Evolutionary conservation across 2,329 filamentous ascomycete genomes (phyloP).

Genomic region (Talaromyces sp.): DNA sequence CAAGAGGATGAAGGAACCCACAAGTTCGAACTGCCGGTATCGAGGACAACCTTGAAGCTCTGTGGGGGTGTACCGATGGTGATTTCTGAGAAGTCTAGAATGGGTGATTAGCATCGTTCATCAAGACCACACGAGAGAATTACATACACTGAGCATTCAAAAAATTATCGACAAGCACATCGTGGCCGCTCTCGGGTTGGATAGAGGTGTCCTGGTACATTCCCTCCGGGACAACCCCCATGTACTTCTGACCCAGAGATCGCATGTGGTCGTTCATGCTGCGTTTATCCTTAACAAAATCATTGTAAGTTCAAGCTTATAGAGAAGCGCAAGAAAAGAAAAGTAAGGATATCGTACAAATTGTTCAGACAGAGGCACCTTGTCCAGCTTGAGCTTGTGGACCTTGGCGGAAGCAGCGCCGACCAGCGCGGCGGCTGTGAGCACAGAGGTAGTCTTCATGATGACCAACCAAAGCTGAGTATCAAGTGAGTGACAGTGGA

Average conservation of each 20-base stretch:
- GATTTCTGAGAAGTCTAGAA: slow-evolving; percentile 94
- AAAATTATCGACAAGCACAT: slow-evolving; percentile 92
- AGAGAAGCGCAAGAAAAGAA: neutral
- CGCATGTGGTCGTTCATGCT: slow-evolving; percentile 78
- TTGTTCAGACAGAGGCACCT: slow-evolving; percentile 88
- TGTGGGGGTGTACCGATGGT: slow-evolving; percentile 87
- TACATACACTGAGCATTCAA: slow-evolving; percentile 94
- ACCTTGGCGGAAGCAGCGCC: slow-evolving; percentile 79
- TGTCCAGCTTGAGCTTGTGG: slow-evolving; percentile 97
- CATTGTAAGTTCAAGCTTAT: slow-evolving; percentile 8
- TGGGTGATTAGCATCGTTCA: neutral
- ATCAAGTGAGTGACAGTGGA: slow-evolving; percentile 13
- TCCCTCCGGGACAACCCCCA: slow-evolving; percentile 73
- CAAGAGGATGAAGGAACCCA: slow-evolving; percentile 94
- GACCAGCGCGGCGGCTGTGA: slow-evolving; percentile 74
- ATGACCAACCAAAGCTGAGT: slow-evolving; percentile 21
- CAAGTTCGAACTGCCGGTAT: slow-evolving; percentile 97
- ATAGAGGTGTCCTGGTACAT: slow-evolving; percentile 75
- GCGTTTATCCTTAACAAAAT: slow-evolving; percentile 59
- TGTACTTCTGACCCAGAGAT: slow-evolving; percentile 91
- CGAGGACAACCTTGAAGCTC: slow-evolving; percentile 95
- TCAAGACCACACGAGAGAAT: neutral
- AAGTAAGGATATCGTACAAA: slow-evolving; percentile 60
- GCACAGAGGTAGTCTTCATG: slow-evolving; percentile 84
- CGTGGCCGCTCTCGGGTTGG: slow-evolving; percentile 65